Conservation (phyloP, 2,329 filamentous ascomycete species). For the Diaporthe sp. region DNA sequence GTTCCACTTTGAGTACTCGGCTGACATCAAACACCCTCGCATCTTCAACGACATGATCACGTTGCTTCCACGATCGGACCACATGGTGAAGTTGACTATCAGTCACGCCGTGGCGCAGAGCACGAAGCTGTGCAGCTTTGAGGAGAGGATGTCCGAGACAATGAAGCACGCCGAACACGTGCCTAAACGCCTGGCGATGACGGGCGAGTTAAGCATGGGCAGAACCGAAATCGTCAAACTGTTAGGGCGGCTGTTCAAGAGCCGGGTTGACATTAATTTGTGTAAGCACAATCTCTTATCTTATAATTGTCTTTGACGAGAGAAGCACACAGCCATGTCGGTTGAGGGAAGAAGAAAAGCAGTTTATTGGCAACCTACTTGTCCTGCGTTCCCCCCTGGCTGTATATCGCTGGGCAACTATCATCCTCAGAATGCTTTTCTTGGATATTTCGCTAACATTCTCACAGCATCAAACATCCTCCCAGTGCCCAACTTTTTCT, state of each 20-base stretch:
- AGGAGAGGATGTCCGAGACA: constrained; percentile 94
- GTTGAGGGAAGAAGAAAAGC: neutral
- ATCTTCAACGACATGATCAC: constrained; percentile 99
- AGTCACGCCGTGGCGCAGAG: constrained; percentile 98
- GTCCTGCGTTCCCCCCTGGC: too few species aligned
- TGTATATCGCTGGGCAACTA: neutral
- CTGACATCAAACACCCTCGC: constrained; percentile 85
- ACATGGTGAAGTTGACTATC: constrained; percentile 99
- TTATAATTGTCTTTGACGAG: neutral
- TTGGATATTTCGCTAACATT: neutral
- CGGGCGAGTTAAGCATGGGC: constrained; percentile 91
- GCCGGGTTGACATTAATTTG: constrained; percentile 95
- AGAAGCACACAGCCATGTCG: neutral
- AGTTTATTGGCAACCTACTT: constrained; percentile 40
- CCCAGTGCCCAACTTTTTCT: constrained; percentile 97
- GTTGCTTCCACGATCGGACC: constrained; percentile 87
- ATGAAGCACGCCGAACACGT: constrained; percentile 95
- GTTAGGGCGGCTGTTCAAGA: constrained; percentile 90
- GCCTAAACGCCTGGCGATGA: constrained; percentile 88
- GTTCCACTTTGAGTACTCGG: constrained; percentile 98
- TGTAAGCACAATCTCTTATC: constrained; percentile 71
- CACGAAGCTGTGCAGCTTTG: constrained; percentile 95
- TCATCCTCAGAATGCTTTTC: neutral
- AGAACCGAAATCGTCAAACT: constrained; percentile 93
- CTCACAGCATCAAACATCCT: constrained; percentile 89